A percentile compares a stretch with the other conserved stretches of the same genome.
phyloP scores from a whole-genome alignment of 1,139 yeast species.

The Sugiyamaella pinicola region DNA sequence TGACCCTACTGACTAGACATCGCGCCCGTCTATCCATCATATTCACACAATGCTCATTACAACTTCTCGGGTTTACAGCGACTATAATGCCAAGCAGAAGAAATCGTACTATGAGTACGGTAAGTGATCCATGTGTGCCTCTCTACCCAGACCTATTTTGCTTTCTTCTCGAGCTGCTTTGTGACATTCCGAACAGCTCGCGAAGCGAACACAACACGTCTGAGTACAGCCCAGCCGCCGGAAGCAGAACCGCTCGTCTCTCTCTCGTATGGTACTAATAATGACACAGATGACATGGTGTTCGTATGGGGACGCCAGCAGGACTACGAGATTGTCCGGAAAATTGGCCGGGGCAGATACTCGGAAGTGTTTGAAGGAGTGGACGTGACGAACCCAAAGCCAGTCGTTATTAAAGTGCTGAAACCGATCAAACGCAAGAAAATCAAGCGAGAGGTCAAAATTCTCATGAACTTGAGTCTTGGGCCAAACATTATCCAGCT shows the following conservation, averaged over 20 bases:
- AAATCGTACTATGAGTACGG: conserved; percentile 85
- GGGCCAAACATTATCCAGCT: conserved; percentile 80
- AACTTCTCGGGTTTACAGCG: conserved; percentile 76
- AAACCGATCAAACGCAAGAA: conserved; percentile 93
- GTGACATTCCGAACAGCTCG: no score
- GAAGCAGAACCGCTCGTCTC: no score
- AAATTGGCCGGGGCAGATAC: conserved; percentile 92
- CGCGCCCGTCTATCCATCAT: no score
- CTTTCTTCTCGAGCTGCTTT: no score
- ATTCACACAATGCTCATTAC: conserved; percentile 39
- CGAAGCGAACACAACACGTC: no score
- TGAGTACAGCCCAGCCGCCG: no score
- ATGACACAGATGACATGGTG: conserved; percentile 43
- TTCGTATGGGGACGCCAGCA: conserved; percentile 59
- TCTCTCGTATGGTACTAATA: no score
- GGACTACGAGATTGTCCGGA: conserved; percentile 80
- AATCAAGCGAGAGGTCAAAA: conserved; percentile 87
- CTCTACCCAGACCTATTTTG: no score
- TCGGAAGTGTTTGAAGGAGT: conserved; percentile 86
- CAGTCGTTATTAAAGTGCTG: conserved; percentile 77
- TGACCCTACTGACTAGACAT: no score
- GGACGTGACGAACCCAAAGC: conserved; percentile 42
- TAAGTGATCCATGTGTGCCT: no score
- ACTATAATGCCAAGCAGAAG: conserved; percentile 73
- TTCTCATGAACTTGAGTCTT: conserved; percentile 74